Evolutionary conservation across 1,284 basidiomycete species (phyloP).

Genomic region (Pseudozyma hubeiensis): DNA sequence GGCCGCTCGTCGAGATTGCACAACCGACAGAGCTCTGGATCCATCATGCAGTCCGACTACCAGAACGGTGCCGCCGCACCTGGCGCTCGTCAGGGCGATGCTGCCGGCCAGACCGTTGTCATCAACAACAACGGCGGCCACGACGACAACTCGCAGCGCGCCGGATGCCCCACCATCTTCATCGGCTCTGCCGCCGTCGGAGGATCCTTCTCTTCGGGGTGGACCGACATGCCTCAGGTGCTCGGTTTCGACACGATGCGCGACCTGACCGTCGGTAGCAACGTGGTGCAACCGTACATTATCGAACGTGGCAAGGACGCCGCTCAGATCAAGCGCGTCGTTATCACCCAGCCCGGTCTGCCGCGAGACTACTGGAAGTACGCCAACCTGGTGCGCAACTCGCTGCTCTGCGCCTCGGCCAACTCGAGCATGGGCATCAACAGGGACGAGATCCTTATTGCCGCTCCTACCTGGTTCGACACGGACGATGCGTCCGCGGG

Average conservation of each 20-base stretch:
- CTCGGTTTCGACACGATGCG: constrained; percentile 61
- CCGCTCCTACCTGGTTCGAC: constrained; percentile 56
- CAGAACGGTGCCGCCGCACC: constrained; percentile 56
- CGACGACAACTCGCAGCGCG: constrained; percentile 57
- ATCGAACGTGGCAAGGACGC: constrained; percentile 39
- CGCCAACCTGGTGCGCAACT: constrained; percentile 59
- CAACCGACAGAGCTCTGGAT: constrained; percentile 40
- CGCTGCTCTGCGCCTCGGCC: constrained; percentile 50
- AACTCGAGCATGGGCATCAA: constrained; percentile 52
- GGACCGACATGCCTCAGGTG: constrained; percentile 59
- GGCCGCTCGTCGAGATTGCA: constrained; percentile 12
- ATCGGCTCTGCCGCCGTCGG: constrained; percentile 58
- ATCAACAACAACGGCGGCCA: constrained; percentile 51
- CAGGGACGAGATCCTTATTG: constrained; percentile 54
- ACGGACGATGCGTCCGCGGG: constrained; percentile 48
- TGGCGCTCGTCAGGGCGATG: constrained; percentile 47
- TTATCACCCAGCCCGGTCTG: constrained; percentile 57
- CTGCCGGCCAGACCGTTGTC: constrained; percentile 55
- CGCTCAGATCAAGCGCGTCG: constrained; percentile 53
- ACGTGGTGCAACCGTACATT: constrained; percentile 55
- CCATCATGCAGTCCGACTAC: constrained; percentile 52
- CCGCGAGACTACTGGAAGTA: constrained; percentile 63
- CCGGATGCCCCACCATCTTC: constrained; percentile 58
- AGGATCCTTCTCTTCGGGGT: constrained; percentile 51
- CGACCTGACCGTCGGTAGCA: constrained; percentile 43